Base-by-base conservation (phyloP, 2,329 filamentous ascomycete species). In the Fusarium graminum region DNA sequence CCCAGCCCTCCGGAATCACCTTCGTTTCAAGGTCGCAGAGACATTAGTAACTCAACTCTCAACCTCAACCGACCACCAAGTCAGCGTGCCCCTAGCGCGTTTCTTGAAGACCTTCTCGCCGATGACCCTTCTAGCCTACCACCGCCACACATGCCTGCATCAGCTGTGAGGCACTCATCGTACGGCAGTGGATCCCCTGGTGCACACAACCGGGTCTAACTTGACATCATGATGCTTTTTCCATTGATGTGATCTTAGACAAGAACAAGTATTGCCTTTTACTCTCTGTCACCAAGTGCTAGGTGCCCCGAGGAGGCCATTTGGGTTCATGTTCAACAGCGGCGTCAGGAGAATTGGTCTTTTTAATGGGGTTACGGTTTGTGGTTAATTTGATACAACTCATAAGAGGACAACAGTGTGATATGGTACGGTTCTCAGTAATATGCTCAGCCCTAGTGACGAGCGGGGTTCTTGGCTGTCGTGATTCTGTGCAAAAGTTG, bases 21-120 rank as follows among this genome's bases (percentile, higher is more conserved):
- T 6, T 80, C 80, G 36, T 79, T 86, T 32, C 77, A 78, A 32
- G 82, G 74, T 61, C 82, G 74, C 66, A 83, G 77, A 73, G 81
- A 87, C 61, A 74, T 84, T 49, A 90, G 87, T 76, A 82, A 85
- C 41, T 93, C 89, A 75, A 90, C 88, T 6, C 74, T 94, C 64
- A 90, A 88, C 69, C 82, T 90, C 64, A 83, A 86, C 55, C 72
- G 72, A 16, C 85, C 90, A 4, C 83, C 88, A 14, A 90, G 88
- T 52, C 88, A 88, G 56, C 85, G 94, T 57, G 91, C 93, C 16
- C 94, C 94, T 0, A 97, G 92, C 76, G 92, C 93, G 17, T 97
- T 93, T 75, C 82, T 98, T 38, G 94, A 98, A 60, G 93, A 97
- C 76, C 79, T 98, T 47, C 90, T 97, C 63, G 92, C 93, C 73